Base-by-base conservation (phyloP, 192 early-diverging fungal genomes). In the Gaertneriomyces sp. region DNA sequence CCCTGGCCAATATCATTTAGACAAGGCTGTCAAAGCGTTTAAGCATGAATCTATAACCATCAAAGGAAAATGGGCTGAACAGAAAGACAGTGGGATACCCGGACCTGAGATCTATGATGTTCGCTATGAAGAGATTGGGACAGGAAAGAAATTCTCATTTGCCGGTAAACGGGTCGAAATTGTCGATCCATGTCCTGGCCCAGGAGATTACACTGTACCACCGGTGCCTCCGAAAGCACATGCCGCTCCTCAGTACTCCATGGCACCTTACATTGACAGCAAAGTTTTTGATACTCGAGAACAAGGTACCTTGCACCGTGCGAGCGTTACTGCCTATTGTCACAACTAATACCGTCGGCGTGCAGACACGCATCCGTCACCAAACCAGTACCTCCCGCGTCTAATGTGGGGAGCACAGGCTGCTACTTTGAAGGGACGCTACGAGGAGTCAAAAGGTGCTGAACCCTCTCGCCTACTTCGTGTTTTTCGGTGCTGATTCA, bases 371-470 rank as follows among this genome's bases (percentile, higher is more conserved):
- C 47, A 61, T 66, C 58, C 58, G 11, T 44, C 74, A 6, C 74
- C 69, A 8, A 77, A 77, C 54, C 64, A 71, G 25, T 83, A 83
- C 69, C 74, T 74, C 53, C 78, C 78, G 6, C 70, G 75, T 58
- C 43, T 80, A 14, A 53, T 25, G 17, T 71, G 61, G 57, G 58
- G 66, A 10, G 73, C 67, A 68, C 78, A 76, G 45, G 68, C 76
- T 0, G 78, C 77, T 10, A 75, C 78, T 10, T 60, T 83, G 49
- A 83, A 83, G 50, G 81, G 81, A 38, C 75, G 65, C 54, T 76
- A 77, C 60, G 76, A 78, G 60, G 78, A 83, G 46, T 65, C 47
- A 17, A 83, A 78, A 74, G 60, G 80, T 77, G 67, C 25, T 16
- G 38, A 52, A 19, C 9, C 7, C 3, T 56, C 4, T 9, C 8